Evolutionary conservation across 352 stramenopile species (phyloP).

Genomic region (Aphanomyces euteiches): DNA sequence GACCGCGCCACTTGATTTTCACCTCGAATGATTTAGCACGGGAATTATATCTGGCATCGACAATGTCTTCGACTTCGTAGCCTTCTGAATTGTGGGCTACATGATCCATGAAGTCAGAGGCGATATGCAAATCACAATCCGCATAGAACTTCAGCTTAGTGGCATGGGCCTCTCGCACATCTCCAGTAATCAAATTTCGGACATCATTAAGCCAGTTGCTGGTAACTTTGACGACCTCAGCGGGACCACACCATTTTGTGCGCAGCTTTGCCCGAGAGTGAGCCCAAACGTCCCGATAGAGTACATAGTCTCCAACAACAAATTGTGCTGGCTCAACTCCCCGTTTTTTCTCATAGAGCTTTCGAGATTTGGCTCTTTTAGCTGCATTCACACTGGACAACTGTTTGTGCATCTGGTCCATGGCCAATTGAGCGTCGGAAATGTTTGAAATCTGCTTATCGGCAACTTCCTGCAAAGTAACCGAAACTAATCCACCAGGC

Average conservation of each 20-base stretch:
- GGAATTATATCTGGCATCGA: too few species aligned
- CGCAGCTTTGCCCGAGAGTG: constrained; percentile 10
- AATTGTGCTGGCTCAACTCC: neutral
- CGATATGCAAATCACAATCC: constrained; percentile 3
- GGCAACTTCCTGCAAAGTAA: neutral
- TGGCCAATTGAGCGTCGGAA: neutral
- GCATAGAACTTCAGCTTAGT: constrained; percentile 15
- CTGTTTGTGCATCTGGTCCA: constrained; percentile 13
- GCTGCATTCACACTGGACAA: neutral
- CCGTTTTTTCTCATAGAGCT: constrained; percentile 4
- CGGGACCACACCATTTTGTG: too few species aligned
- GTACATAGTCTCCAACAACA: constrained; percentile 7
- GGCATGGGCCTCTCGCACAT: constrained; percentile 8
- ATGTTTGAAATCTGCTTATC: constrained; percentile 10
- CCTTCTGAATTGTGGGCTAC: too few species aligned
- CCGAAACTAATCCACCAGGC: neutral
- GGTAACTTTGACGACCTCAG: too few species aligned
- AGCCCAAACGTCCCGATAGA: constrained; percentile 12
- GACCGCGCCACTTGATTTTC: too few species aligned
- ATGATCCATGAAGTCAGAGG: too few species aligned
- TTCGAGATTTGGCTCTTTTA: neutral
- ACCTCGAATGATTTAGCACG: too few species aligned
- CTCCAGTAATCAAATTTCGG: constrained; percentile 3
- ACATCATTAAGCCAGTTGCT: neutral
- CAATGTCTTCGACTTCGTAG: too few species aligned